Percentiles rank a stretch among this genome's conserved stretches.
Conservation (phyloP, 2,329 filamentous ascomycete genomes). For the Botryosphaeria dothidea region DNA sequence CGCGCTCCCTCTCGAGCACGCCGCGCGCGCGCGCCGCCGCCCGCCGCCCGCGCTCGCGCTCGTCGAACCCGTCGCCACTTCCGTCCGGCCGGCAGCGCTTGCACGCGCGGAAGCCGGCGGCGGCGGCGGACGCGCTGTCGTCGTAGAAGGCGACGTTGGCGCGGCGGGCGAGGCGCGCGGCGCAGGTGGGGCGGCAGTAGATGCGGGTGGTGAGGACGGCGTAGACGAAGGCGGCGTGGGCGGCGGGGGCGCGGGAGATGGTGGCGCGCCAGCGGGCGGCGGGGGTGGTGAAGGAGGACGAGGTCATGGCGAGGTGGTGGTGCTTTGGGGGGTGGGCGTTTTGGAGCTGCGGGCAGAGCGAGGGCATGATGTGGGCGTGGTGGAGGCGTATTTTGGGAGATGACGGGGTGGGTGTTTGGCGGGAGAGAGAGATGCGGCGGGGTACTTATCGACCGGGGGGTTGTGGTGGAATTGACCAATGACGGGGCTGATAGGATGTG, state of each 20-base stretch:
- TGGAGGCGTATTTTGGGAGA: too few relatives aligned
- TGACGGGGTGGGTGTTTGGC: background rate
- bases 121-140: constrained; percentile 49
- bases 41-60: constrained; percentile 30
- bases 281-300: constrained; percentile 30
- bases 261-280: constrained; percentile 44
- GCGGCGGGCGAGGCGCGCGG: constrained; percentile 59
- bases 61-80: constrained; percentile 44
- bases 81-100: constrained; percentile 57
- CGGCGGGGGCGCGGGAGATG: constrained; percentile 44
- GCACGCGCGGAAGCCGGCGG: constrained; percentile 56
- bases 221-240: constrained; percentile 55
- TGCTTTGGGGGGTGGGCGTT: too few relatives aligned
- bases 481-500: too few relatives aligned
- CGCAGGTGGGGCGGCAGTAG: constrained; percentile 64
- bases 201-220: constrained; percentile 57
- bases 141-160: constrained; percentile 59
- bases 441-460: background rate
- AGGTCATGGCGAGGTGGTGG: background rate
- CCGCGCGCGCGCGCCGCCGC: constrained; percentile 38
- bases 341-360: too few relatives aligned
- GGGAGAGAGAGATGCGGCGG: background rate
- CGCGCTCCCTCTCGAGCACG: constrained; percentile 25
- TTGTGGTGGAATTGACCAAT: constrained; percentile 9
- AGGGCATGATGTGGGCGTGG: too few relatives aligned